Evolutionary conservation across 78 protist species (phyloP).

Genomic region (Thecamonas trahens): DNA sequence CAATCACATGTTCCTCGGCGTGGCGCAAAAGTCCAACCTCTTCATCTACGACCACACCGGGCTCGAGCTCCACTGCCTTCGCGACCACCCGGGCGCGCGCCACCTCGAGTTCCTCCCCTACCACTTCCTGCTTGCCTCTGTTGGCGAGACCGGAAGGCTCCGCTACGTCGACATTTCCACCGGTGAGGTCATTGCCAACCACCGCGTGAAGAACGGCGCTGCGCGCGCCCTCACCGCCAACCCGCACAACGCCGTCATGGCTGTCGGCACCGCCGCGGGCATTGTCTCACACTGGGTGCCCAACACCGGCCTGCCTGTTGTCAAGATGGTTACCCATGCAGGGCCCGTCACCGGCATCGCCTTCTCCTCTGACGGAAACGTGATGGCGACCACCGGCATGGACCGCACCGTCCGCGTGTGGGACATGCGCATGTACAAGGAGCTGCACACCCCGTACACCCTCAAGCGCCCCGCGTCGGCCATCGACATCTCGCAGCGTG

Average conservation of each 20-base stretch:
- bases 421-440: slow-evolving; percentile 83
- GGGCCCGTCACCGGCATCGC: slow-evolving; percentile 29
- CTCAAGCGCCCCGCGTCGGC: slow-evolving; percentile 38
- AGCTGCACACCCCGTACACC: slow-evolving; percentile 61
- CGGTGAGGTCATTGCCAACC: slow-evolving; percentile 40
- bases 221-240: slow-evolving; percentile 45
- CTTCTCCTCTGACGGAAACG: background rate
- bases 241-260: slow-evolving; percentile 78
- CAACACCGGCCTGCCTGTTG: slow-evolving; percentile 53
- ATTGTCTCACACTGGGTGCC: slow-evolving; percentile 88
- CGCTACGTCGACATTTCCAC: slow-evolving; percentile 61
- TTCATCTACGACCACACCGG: slow-evolving; percentile 87
- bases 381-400: slow-evolving; percentile 63
- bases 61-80: slow-evolving; percentile 82
- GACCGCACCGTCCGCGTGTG: slow-evolving; percentile 81
- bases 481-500: slow-evolving; percentile 59
- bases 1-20: slow-evolving; percentile 85
- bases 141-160: slow-evolving; percentile 25
- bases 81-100: slow-evolving; percentile 44
- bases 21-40: slow-evolving; percentile 84
- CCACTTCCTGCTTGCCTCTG: slow-evolving; percentile 81
- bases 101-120: slow-evolving; percentile 77
- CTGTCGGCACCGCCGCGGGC: slow-evolving; percentile 46
- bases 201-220: slow-evolving; percentile 32
- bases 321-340: slow-evolving; percentile 67